Conservation (phyloP, 352 stramenopile species). For the Aphanomyces cochlioides region DNA sequence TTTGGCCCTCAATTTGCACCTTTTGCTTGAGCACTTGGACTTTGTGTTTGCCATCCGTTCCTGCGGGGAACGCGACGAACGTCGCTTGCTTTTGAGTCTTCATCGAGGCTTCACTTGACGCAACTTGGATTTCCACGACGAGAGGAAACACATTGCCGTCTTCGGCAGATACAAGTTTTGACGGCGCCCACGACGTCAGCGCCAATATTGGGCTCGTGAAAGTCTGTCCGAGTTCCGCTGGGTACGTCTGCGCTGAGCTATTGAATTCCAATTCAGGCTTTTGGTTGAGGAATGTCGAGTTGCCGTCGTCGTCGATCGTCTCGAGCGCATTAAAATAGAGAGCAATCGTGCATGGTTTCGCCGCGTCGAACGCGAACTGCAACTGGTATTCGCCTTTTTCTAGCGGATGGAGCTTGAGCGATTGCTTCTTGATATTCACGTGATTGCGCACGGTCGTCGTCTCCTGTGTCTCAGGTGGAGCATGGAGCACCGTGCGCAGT, state of each 20-base stretch:
- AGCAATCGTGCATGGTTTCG: constrained; percentile 61
- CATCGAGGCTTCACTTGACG: constrained; percentile 27
- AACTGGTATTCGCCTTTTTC: constrained; percentile 39
- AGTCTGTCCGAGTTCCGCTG: constrained; percentile 47
- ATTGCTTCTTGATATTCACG: constrained; percentile 80
- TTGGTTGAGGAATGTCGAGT: constrained; percentile 21
- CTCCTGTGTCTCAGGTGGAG: constrained; percentile 77
- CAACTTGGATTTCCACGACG: constrained; percentile 64
- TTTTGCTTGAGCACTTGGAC: constrained; percentile 85
- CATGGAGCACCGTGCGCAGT: constrained; percentile 36
- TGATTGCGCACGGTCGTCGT: constrained; percentile 80
- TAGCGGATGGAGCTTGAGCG: constrained; percentile 50
- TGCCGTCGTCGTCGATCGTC: constrained; percentile 53
- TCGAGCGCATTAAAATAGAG: constrained; percentile 64
- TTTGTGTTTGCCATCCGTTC: constrained; percentile 42
- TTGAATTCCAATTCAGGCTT: constrained; percentile 10
- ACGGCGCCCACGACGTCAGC: constrained; percentile 38
- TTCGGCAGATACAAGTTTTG: constrained; percentile 50
- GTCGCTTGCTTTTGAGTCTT: constrained; percentile 70
- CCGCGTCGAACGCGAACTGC: constrained; percentile 76
- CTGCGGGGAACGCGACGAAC: constrained; percentile 67
- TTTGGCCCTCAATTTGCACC: constrained; percentile 63
- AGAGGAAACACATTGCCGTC: constrained; percentile 53
- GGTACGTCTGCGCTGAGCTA: constrained; percentile 39
- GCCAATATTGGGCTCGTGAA: constrained; percentile 48